Base-by-base conservation (phyloP, 1,139 yeast species). In the Meyerozyma carpophila region DNA sequence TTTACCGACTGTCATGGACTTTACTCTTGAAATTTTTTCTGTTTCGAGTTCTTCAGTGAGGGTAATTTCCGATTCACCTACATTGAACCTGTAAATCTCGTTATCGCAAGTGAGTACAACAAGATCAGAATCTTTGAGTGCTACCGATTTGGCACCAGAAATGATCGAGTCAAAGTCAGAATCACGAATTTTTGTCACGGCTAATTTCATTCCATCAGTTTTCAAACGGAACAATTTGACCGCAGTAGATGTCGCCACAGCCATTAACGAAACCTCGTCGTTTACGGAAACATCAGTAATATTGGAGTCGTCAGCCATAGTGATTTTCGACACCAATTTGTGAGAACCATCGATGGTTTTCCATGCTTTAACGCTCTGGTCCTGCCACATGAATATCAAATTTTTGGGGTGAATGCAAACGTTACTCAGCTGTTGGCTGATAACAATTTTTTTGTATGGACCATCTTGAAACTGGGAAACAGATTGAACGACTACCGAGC, bases 301-400 rank as follows among this genome's bases (percentile, higher is more conserved):
- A 62, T 87, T 86, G 53, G 89, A 97, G 41, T 88, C 95, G 52
- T 84, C 95, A 37, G 81, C 73, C 47, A 89, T 66, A 1, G 76
- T 70, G 53, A 90, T 61, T 59, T 86, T 87, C 41, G 85, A 70
- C 10, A 87, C 81, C 45, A 89, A 64, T 47, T 75, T 75, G 52
- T 72, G 65, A 55, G 44, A 69, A 28, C 60, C 69, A 29, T 55
- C 64, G n/a, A 57, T 59, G 31, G 89, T 59, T 50, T 65, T 72
- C 98, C 98, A 93, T 18, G 93, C 73, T 59, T 89, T 90, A 39
- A 91, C 77, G 2, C 77, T 72, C 58, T 87, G 93, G 51, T 85
- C 95, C 56, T 82, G 84, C 94, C 95, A 91, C 75, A 84, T 74
- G 18, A 81, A 74, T 27, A 91, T 63, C 39, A 81, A 63, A 7